Percentiles rank a stretch among this genome's conserved stretches.
Evolutionary conservation across 1,139 yeast genomes (phyloP).

Genomic region (Blastobotrys raffinosifermentans): DNA sequence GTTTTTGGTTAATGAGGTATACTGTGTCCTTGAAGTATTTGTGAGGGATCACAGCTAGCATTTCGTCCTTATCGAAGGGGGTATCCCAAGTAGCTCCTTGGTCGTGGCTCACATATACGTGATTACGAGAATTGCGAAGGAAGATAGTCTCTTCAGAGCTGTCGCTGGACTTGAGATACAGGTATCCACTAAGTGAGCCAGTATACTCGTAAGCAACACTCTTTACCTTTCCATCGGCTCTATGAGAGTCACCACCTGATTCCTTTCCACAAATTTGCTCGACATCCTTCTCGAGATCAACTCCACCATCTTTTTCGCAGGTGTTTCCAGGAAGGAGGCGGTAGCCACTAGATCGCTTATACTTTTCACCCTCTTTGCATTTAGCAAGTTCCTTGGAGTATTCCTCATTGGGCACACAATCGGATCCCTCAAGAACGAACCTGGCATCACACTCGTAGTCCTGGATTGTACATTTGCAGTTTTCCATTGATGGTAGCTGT

Average conservation of each 20-base stretch:
- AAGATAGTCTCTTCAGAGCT: constrained; percentile 58
- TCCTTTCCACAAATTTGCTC: constrained; percentile 15
- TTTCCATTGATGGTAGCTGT: constrained; percentile 47
- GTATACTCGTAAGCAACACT: constrained; percentile 32
- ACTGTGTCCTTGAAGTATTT: constrained; percentile 58
- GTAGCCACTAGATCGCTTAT: constrained; percentile 29
- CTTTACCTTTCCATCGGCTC: constrained; percentile 20
- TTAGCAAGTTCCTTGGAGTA: constrained; percentile 12
- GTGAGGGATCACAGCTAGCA: constrained; percentile 55
- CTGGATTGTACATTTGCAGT: constrained; percentile 57
- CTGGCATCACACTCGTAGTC: constrained; percentile 76
- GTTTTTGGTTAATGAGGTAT: constrained; percentile 50
- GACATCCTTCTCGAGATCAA: constrained; percentile 19
- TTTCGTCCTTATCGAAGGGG: constrained; percentile 41
- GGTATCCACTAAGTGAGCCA: constrained; percentile 47
- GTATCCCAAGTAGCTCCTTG: constrained; percentile 63
- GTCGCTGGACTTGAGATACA: constrained; percentile 43
- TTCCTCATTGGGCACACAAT: constrained; percentile 51
- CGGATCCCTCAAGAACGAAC: constrained; percentile 41
- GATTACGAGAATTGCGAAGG: constrained; percentile 47
- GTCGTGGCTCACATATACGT: constrained; percentile 63
- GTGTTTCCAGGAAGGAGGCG: constrained; percentile 45
- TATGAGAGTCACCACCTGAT: constrained; percentile 7
- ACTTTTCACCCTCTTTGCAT: constrained; percentile 17
- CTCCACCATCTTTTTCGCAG: constrained; percentile 33